phyloP scores from a whole-genome alignment of 2,329 filamentous ascomycete genomes.

The Gaeumannomyces tritici region DNA sequence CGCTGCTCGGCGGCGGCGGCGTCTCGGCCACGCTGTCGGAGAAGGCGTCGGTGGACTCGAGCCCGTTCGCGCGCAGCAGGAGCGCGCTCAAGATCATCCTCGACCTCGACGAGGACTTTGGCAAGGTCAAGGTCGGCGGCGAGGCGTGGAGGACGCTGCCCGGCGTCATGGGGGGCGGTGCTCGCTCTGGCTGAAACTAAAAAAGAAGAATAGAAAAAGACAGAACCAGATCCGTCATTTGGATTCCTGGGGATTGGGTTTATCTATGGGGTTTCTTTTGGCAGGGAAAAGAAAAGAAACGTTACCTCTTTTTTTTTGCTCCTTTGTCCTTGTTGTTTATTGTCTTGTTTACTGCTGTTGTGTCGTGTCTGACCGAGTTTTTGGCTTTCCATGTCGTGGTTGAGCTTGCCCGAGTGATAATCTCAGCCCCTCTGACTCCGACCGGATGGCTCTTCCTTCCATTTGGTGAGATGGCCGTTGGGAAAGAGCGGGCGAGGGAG shows the following conservation, averaged over 20 bases:
- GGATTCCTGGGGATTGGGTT: not conserved
- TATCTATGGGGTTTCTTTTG: not conserved
- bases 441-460: too few species aligned
- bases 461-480: not conserved
- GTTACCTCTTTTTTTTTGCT: not conserved
- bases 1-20: constrained; percentile 44
- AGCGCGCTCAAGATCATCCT: constrained; percentile 95
- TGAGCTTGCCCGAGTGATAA: not conserved
- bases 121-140: constrained; percentile 55
- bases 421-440: not conserved
- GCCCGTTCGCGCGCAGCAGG: constrained; percentile 53
- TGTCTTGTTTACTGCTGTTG: too few species aligned
- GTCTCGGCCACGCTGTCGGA: constrained; percentile 50
- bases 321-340: not conserved
- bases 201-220: too few species aligned
- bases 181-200: not conserved
- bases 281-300: not conserved
- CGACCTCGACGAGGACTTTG: constrained; percentile 90
- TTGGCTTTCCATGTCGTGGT: too few species aligned
- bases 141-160: constrained; percentile 45
- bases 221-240: not conserved
- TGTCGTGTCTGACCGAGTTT: too few species aligned
- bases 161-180: constrained; percentile 31
- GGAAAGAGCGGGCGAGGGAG: not conserved
- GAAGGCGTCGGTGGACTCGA: constrained; percentile 36